Evolutionary conservation across 1,139 yeast species (phyloP).

Genomic region (Debaryomycetaceae sp.): DNA sequence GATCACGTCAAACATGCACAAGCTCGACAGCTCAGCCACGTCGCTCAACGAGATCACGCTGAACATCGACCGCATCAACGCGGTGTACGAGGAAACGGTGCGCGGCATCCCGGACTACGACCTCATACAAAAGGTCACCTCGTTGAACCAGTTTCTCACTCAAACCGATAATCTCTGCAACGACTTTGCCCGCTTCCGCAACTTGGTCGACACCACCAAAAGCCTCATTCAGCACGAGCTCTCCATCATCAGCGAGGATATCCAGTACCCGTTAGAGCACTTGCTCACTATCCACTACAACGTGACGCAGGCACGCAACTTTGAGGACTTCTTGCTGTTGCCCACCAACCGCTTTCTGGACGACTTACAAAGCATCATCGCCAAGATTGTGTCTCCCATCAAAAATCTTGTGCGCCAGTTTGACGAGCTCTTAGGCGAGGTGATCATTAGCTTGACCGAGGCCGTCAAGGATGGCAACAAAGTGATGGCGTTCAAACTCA

Average conservation of each 20-base stretch:
- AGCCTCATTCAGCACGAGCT: slow-evolving; percentile 51
- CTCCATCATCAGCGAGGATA: slow-evolving; percentile 42
- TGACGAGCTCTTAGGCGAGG: slow-evolving; percentile 58
- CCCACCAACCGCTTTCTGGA: slow-evolving; percentile 54
- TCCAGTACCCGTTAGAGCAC: slow-evolving; percentile 55
- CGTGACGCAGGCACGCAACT: slow-evolving; percentile 68
- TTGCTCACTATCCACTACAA: slow-evolving; percentile 65
- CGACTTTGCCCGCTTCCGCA: slow-evolving; percentile 56
- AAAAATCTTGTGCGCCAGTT: slow-evolving; percentile 51
- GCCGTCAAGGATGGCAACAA: slow-evolving; percentile 63
- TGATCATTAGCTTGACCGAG: slow-evolving; percentile 65
- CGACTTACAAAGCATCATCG: slow-evolving; percentile 67
- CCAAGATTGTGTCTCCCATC: slow-evolving; percentile 52
- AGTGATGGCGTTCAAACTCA: slow-evolving; percentile 64
- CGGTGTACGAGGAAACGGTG: slow-evolving; percentile 50
- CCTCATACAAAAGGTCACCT: slow-evolving; percentile 56
- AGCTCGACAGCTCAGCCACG: slow-evolving; percentile 32
- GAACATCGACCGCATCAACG: slow-evolving; percentile 57
- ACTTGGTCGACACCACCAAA: slow-evolving; percentile 48
- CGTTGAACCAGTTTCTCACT: slow-evolving; percentile 65
- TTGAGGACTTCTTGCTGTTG: slow-evolving; percentile 65
- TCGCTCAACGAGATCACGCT: slow-evolving; percentile 46
- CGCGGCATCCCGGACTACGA: slow-evolving; percentile 54
- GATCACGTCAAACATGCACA: slow-evolving; percentile 36
- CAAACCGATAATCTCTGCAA: slow-evolving; percentile 64